Evolutionary conservation across 257 asterid genomes (phyloP), one percentile per base, ranked within the genome.

Genomic region (Nicotiana noctiflora): DNA sequence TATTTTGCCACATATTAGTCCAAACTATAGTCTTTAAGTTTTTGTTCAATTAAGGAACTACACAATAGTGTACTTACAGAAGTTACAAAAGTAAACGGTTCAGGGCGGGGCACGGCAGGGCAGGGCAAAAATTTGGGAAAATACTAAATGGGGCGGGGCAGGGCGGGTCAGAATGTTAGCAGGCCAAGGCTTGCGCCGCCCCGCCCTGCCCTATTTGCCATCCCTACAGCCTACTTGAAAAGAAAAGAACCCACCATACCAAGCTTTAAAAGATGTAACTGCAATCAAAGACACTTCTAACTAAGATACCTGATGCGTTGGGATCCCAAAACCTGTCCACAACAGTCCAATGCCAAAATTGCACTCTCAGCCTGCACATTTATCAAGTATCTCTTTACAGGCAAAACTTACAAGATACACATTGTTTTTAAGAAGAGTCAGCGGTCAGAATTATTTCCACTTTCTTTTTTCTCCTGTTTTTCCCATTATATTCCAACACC

Each of bases 291-390:
- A 34, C 13, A 17, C 62, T 57, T 29, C 77, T 21, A 76, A 80
- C 13, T 27, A 72, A 46, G 57, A 49, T 88, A 94, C 98, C 98
- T 93, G 85, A 95, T 88, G 53, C 86, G 95, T 85, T 93, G 95
- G 76, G 98, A 89, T 77, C 97, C 98, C 82, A 95, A 88, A 19
- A 88, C 79, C 80, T 92, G 90, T 17, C 98, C 98, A 17, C 98
- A 95, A 80, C 98, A 91, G 63, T 95, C 94, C 15, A 95, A 92
- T 17, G 98, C 98, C 84, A 92, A 32, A 63, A 95, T 89, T 15
- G 98, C 98, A 83, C 97, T 93, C 85, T 94, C 98, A 77, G 98
- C 97, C 98, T 95, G 90, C 84, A 89, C 76, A 72, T 14, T 59
- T 18, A 74, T 72, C 13, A 84, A 60, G 59, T 65, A 61, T 32